Base-by-base conservation (phyloP, 2,329 filamentous ascomycete species). In the Calonectria naviculata region DNA sequence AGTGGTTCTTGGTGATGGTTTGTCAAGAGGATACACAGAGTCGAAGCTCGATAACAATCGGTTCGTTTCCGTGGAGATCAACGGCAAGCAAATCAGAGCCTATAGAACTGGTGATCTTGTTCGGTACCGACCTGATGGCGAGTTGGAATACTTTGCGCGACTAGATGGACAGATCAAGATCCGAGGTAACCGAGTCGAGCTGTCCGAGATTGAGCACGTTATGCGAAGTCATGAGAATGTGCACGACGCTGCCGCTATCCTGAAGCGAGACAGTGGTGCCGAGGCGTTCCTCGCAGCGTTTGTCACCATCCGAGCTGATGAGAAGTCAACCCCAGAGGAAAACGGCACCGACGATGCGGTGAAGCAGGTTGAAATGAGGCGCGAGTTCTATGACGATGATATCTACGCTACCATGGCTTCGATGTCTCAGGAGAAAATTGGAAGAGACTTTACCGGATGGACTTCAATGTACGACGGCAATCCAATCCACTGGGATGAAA, bases 81-180 rank as follows among this genome's bases (percentile, higher is more conserved):
- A 8, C 3, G 49, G 49, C 1, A 6, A 54, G 19, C 2, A 12
- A 4, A 4, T 34, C 29, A 31, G 17, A 34, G 49, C 28, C 4
- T 54, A 54, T n/a, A 28, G 49, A 2, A 54, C 49, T n/a, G 49
- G 49, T 6, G 49, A 54, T 13, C n/a, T 21, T 13, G 49, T 54
- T 5, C 49, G 49, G 10, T 21, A 54, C 3, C 28, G 49, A 6
- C 29, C n/a, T 13, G 49, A 54, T 34, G 28, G 29, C 6, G 28
- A 54, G 8, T 34, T 54, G 10, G 73, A 83, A 1, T 88, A 84
- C 60, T 74, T 88, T 52, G 88, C 88, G 29, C 83, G 89, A n/a
- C 89, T 88, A 71, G 89, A 91, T 73, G 84, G 84, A 0, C 89
- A 91, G 75, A 85, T 91, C 63, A 91, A 91, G 79, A 79, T 91